phyloP scores from a whole-genome alignment of 2,329 filamentous ascomycete species.

The Cyphellophora attinorum region DNA sequence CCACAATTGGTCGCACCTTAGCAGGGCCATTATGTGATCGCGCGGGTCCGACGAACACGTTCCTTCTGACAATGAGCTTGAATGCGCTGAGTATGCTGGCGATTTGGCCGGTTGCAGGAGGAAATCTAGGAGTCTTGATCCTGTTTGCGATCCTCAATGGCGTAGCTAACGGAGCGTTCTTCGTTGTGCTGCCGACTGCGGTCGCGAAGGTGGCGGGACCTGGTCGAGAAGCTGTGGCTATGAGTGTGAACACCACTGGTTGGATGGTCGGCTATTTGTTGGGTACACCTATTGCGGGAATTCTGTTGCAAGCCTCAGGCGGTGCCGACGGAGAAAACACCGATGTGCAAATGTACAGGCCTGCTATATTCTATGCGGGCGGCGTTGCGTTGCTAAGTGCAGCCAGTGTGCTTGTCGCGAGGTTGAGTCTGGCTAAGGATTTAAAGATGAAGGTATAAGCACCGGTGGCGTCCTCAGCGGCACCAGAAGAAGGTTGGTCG shows the following conservation, averaged over 20 bases:
- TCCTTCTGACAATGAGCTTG: conserved; percentile 41
- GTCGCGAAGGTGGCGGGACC: conserved; percentile 50
- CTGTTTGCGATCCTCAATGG: conserved; percentile 53
- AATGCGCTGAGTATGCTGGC: conserved; percentile 49
- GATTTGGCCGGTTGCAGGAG: conserved; percentile 50
- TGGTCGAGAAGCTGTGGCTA: conserved; percentile 35
- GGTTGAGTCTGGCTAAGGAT: conserved; percentile 28
- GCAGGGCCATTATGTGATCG: conserved; percentile 47
- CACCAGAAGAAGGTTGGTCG: too few species aligned
- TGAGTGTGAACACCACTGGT: conserved; percentile 53
- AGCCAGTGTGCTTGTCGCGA: conserved; percentile 31
- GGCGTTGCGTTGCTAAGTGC: conserved; percentile 40
- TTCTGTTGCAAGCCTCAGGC: conserved; percentile 46
- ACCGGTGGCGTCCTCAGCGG: neutral
- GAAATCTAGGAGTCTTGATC: conserved; percentile 43
- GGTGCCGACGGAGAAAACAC: conserved; percentile 34
- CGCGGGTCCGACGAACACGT: conserved; percentile 46
- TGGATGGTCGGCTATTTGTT: conserved; percentile 55
- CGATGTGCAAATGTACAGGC: conserved; percentile 42
- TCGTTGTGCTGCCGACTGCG: conserved; percentile 54
- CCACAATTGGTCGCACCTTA: conserved; percentile 46
- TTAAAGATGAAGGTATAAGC: conserved; percentile 12
- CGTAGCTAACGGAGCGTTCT: conserved; percentile 52
- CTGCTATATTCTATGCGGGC: conserved; percentile 55
- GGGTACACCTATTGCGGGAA: conserved; percentile 52